Conservation (phyloP, 1,284 basidiomycete genomes). For the Taiwanofungus camphoratus region DNA sequence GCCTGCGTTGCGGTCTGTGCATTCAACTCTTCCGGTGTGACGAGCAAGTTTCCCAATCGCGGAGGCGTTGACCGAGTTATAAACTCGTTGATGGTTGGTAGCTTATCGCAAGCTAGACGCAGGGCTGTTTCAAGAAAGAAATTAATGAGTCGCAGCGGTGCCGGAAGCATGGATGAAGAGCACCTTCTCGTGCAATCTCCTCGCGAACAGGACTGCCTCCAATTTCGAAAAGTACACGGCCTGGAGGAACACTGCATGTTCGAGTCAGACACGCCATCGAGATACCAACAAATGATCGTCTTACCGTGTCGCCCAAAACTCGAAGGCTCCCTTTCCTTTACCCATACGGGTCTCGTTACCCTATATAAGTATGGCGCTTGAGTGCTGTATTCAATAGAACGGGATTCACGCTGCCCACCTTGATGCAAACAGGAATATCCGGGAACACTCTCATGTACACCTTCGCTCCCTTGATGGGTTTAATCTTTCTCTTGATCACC, state of each 20-base stretch:
- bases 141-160: slow-evolving; percentile 1
- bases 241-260: slow-evolving; percentile 71
- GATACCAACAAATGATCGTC: slow-evolving; percentile 19
- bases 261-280: slow-evolving; percentile 1
- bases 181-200: slow-evolving; percentile 91
- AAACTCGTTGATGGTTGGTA: slow-evolving; percentile 90
- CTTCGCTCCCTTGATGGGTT: slow-evolving; percentile 86
- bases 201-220: slow-evolving; percentile 88
- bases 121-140: slow-evolving; percentile 51
- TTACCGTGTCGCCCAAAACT: slow-evolving; percentile 94
- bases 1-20: too few species aligned
- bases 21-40: slow-evolving; percentile 40
- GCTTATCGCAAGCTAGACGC: slow-evolving; percentile 83
- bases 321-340: slow-evolving; percentile 97
- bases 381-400: background rate
- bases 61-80: slow-evolving; percentile 69
- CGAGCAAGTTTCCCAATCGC: slow-evolving; percentile 69
- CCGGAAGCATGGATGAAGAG: slow-evolving; percentile 18
- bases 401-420: slow-evolving; percentile 44
- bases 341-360: slow-evolving; percentile 99
- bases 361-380: slow-evolving; percentile 31
- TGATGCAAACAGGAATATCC: slow-evolving; percentile 95
- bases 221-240: slow-evolving; percentile 92
- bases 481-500: slow-evolving; percentile 88
- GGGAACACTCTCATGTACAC: slow-evolving; percentile 91